These are phyloP conservation scores for Posidonia australis DNA, from an alignment of 106 monocot species.

Conservation along the genomic window DNA sequence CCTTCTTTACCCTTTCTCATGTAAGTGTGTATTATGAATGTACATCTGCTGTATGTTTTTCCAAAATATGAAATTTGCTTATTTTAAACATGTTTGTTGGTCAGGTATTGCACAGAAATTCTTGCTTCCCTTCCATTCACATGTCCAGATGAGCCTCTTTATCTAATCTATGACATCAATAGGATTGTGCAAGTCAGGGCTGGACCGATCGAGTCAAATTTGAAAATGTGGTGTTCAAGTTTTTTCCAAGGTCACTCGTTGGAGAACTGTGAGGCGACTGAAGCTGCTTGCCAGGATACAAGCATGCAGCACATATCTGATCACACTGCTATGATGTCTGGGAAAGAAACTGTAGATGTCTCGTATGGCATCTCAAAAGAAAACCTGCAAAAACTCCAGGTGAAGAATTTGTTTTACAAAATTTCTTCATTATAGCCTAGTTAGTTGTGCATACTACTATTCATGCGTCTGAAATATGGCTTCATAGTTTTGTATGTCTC, in stretches of 20 bases:
- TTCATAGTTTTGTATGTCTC: too few relatives aligned
- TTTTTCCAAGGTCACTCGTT: conserved; percentile 27
- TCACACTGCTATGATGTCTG: not conserved
- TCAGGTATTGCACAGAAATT: conserved; percentile 88
- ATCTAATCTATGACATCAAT: conserved; percentile 94
- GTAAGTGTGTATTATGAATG: conserved; percentile 42
- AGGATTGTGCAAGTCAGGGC: conserved; percentile 78
- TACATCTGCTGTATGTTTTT: not conserved
- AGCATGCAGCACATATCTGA: conserved; percentile 9
- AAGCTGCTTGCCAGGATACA: conserved; percentile 8
- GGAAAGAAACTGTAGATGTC: conserved; percentile 9
- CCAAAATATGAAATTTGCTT: not conserved
- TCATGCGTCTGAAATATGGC: too few relatives aligned
- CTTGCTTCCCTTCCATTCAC: conserved; percentile 88
- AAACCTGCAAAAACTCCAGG: conserved; percentile 57
- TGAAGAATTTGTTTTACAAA: conserved; percentile 5
- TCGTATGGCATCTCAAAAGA: conserved; percentile 28
- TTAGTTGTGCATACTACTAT: too few relatives aligned
- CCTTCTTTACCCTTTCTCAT: conserved; percentile 65
- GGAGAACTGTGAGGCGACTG: conserved; percentile 11
- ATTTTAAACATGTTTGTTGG: conserved; percentile 7
- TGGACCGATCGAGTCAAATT: conserved; percentile 76
- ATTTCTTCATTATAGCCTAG: too few relatives aligned
- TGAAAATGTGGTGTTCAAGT: conserved; percentile 80
- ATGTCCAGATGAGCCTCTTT: conserved; percentile 85